Evolutionary conservation across 306 rosid genomes (phyloP), one percentile per base, ranked within the genome.

Genomic region (Gynostemma pentaphyllum): DNA sequence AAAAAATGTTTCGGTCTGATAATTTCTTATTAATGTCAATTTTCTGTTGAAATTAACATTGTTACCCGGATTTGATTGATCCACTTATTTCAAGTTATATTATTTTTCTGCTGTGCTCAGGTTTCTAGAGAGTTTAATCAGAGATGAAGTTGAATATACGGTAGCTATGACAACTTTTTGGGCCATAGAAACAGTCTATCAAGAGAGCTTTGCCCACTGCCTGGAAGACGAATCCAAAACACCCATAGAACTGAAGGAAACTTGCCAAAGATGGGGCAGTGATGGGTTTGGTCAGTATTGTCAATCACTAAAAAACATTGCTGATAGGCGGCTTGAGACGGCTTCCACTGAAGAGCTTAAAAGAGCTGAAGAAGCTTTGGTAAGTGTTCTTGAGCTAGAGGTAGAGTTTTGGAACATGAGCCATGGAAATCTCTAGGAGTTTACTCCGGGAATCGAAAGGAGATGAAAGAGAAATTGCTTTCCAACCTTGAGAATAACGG

Each of bases 321-420:
- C 72, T 7, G 45, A 83, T 56, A 51, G 76, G 54, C 64, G 79
- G 19, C 65, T 91, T 54, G 82, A 69, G 57, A 77, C 51, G 73
- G 81, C 82, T 45, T 15, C 83, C 0, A 82, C 62, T 2, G 87
- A 80, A 36, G 75, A 63, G 64, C 51, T 73, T 34, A 74, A 55
- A 26, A 81, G 71, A 53, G 83, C 94, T 24, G 92, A 91, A 75
- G 74, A 62, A 9, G 40, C 60, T 1, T 70, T 91, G 3, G 70
- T 83, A 2, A 32, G 72, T 39, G 83, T 91, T 64, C 74, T 88
- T 61, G 88, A 84, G 44, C 78, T 53, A 24, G 98, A 91, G 70
- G 80, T 91, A 61, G 88, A 75, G 4, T 91, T 91, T 57, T 90
- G 96, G 96, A 87, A 82, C 64, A 85, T 90, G 95, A 80, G 83